phyloP scores from a whole-genome alignment of 441 rosid genomes.

The Corymbia citriodora region DNA sequence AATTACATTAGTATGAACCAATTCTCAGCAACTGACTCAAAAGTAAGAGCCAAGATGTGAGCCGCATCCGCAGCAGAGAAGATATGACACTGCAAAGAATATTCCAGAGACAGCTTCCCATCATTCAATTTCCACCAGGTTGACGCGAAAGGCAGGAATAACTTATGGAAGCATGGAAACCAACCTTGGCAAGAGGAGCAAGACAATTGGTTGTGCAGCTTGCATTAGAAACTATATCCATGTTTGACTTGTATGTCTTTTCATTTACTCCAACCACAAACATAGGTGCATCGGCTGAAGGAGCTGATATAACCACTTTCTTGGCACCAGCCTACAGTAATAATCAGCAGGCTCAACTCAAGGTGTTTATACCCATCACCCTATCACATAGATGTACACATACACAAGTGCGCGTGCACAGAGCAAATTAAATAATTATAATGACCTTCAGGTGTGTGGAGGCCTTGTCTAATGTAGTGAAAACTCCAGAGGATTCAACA shows the following conservation, averaged over 20 bases:
- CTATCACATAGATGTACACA: background rate
- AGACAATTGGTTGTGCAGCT: slow-evolving; percentile 99
- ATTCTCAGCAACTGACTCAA: background rate
- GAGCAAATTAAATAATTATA: background rate
- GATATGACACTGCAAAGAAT: background rate
- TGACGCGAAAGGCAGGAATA: background rate
- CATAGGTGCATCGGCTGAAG: slow-evolving; percentile 99
- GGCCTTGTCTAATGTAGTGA: slow-evolving; percentile 84
- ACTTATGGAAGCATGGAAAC: background rate
- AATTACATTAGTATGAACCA: background rate
- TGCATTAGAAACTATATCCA: slow-evolving; percentile 96
- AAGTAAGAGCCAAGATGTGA: background rate
- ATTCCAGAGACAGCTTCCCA: background rate
- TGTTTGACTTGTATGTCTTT: slow-evolving; percentile 67
- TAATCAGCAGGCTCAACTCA: background rate
- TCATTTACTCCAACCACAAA: slow-evolving; percentile 98
- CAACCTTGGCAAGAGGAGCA: slow-evolving; percentile 99
- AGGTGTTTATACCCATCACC: background rate
- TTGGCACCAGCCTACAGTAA: slow-evolving; percentile 80
- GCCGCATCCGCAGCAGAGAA: background rate
- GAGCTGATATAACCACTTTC: slow-evolving; percentile 97
- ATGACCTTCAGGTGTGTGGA: slow-evolving; percentile 78
- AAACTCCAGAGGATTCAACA: slow-evolving; percentile 93
- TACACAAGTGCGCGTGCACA: background rate
- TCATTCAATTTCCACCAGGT: background rate